phyloP scores from a whole-genome alignment of 306 rosid species.

The Inga laurina region DNA sequence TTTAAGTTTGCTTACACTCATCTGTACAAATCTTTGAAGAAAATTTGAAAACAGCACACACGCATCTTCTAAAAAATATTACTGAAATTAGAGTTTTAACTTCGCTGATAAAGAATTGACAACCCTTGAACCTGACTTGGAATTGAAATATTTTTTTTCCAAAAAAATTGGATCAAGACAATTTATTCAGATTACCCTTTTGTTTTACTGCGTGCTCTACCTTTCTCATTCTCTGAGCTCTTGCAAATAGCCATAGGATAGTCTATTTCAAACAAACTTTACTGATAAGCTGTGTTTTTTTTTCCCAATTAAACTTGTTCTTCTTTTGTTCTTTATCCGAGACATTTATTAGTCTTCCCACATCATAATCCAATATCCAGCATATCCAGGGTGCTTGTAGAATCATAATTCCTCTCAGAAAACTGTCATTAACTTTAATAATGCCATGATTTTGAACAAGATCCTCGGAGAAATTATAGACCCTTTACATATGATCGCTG shows the following conservation, averaged over 20 bases:
- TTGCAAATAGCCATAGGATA: neutral
- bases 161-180: too few relatives aligned
- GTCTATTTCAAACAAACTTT: neutral
- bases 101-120: neutral
- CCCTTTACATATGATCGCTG: neutral
- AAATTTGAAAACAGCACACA: neutral
- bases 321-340: too few relatives aligned
- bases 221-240: neutral
- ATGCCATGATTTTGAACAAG: neutral
- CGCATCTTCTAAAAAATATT: neutral
- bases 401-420: neutral
- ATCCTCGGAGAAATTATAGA: neutral
- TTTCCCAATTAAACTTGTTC: too few relatives aligned
- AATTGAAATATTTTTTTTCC: too few relatives aligned
- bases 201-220: neutral
- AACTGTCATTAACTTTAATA: neutral
- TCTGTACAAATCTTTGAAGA: too few relatives aligned
- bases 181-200: too few relatives aligned
- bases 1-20: too few relatives aligned
- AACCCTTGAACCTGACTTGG: neutral
- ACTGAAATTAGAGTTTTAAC: neutral
- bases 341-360: neutral
- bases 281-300: neutral
- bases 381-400: neutral
- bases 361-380: neutral